Evolutionary conservation across 2,329 filamentous ascomycete species (phyloP).

Genomic region (Microcera coccophila): DNA sequence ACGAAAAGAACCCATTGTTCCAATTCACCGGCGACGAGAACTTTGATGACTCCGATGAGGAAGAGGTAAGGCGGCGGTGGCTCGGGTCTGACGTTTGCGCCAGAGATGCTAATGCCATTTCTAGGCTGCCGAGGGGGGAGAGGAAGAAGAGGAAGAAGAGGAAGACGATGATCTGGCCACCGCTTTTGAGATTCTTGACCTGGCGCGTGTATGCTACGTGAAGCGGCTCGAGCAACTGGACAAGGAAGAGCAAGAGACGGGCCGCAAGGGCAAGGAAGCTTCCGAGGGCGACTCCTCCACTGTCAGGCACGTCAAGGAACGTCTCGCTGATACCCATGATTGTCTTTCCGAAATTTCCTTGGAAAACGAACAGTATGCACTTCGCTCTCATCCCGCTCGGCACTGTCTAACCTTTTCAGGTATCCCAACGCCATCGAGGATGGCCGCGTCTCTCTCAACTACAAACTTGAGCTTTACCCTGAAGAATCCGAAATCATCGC

Average conservation of each 20-base stretch:
- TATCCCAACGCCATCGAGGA: constrained; percentile 87
- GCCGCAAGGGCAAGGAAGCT: constrained; percentile 42
- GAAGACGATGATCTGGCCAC: constrained; percentile 71
- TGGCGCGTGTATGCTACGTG: constrained; percentile 64
- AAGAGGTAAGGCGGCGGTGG: constrained; percentile 43
- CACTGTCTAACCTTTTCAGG: constrained; percentile 33
- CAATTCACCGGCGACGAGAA: constrained; percentile 94
- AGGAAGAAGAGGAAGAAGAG: constrained; percentile 49
- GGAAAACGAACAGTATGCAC: constrained; percentile 74
- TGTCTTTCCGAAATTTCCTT: constrained; percentile 94
- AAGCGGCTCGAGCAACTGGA: constrained; percentile 47
- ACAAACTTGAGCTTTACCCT: constrained; percentile 75
- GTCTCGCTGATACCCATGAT: constrained; percentile 88
- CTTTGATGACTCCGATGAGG: constrained; percentile 78
- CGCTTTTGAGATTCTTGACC: constrained; percentile 80
- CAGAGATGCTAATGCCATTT: constrained; percentile 9
- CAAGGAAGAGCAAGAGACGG: constrained; percentile 33
- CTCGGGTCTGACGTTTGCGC: neutral
- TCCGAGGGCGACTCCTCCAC: constrained; percentile 38
- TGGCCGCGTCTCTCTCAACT: constrained; percentile 68
- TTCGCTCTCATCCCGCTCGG: constrained; percentile 1
- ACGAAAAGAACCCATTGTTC: constrained; percentile 71
- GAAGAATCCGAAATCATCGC: constrained; percentile 81
- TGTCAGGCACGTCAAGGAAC: constrained; percentile 67
- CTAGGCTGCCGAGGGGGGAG: constrained; percentile 34